phyloP scores from a whole-genome alignment of 164 flowering plant species.

The Chloranthus sessilifolius region DNA sequence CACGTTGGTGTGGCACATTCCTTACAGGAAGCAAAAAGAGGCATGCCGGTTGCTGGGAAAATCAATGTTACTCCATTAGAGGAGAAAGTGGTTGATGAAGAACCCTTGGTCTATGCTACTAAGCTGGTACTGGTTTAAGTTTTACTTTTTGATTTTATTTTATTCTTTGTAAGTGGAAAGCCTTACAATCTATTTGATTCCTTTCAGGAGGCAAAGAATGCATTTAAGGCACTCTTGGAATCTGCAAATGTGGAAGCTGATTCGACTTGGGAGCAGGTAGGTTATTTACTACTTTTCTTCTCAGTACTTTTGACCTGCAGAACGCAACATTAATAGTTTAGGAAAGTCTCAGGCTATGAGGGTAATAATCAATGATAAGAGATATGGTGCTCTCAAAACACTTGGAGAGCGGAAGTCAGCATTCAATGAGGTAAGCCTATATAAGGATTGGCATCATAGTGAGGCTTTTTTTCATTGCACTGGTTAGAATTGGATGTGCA shows the following conservation, averaged over 20 bases:
- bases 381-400: constrained; percentile 92
- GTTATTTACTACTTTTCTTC: background rate
- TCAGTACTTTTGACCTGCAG: background rate
- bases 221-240: constrained; percentile 88
- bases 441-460: background rate
- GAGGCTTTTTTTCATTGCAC: no score
- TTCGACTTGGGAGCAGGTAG: constrained; percentile 99
- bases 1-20: no score
- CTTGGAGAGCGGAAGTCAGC: constrained; percentile 98
- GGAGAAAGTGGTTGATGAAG: constrained; percentile 76
- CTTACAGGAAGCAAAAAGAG: constrained; percentile 67
- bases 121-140: constrained; percentile 53
- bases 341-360: constrained; percentile 64
- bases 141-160: background rate
- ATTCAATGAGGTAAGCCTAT: constrained; percentile 73
- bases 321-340: constrained; percentile 6
- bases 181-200: background rate
- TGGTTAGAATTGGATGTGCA: no score
- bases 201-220: constrained; percentile 85
- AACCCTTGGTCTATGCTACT: constrained; percentile 66
- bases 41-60: constrained; percentile 66
- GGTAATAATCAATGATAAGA: constrained; percentile 83
- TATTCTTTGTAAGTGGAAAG: background rate
- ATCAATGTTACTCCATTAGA: constrained; percentile 46
- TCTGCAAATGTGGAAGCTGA: constrained; percentile 88